Percentiles rank a stretch among this genome's conserved stretches.
Evolutionary conservation across 768 basidiomycete genomes (phyloP).

Genomic region (Phylloporus arenicola): DNA sequence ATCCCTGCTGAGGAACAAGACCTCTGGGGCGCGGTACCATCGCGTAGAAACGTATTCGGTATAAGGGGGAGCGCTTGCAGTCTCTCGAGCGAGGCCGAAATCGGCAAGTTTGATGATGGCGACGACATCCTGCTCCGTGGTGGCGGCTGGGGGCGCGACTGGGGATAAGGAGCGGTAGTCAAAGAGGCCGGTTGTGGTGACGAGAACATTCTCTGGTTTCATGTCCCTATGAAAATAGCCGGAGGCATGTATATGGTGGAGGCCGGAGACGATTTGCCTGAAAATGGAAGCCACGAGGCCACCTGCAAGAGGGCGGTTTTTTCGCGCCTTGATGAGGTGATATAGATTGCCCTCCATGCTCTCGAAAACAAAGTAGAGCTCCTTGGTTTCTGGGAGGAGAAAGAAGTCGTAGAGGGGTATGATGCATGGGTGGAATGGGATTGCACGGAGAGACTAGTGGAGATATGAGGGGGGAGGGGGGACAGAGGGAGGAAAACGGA

Average conservation of each 20-base stretch:
- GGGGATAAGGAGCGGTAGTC: conserved; percentile 86
- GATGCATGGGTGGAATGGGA: conserved; percentile 93
- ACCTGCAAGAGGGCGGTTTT: conserved; percentile 92
- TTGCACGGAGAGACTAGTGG: conserved; percentile 82
- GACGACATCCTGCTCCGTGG: conserved; percentile 88
- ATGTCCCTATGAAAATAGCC: conserved; percentile 99
- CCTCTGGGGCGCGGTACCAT: conserved; percentile 99
- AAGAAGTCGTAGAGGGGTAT: conserved; percentile 99
- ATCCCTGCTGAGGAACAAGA: conserved; percentile 83
- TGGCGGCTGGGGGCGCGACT: conserved; percentile 52
- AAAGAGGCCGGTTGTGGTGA: conserved; percentile 93
- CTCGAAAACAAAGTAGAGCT: conserved; percentile 99
- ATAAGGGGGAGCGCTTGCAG: conserved; percentile 82
- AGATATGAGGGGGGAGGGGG: conserved; percentile 12
- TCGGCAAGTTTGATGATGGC: conserved; percentile 98
- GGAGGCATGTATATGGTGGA: conserved; percentile 85
- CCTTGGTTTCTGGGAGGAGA: conserved; percentile 90
- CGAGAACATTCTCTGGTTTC: conserved; percentile 99
- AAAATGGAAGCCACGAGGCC: conserved; percentile 95
- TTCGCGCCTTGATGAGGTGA: conserved; percentile 96
- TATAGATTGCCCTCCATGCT: conserved; percentile 99
- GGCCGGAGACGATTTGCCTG: conserved; percentile 82
- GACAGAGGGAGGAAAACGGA: conserved; percentile 35
- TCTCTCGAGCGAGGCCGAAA: conserved; percentile 94
- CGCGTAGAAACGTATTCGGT: conserved; percentile 99